Conservation (phyloP, 768 basidiomycete species). For the Leucogyrophana mollusca region DNA sequence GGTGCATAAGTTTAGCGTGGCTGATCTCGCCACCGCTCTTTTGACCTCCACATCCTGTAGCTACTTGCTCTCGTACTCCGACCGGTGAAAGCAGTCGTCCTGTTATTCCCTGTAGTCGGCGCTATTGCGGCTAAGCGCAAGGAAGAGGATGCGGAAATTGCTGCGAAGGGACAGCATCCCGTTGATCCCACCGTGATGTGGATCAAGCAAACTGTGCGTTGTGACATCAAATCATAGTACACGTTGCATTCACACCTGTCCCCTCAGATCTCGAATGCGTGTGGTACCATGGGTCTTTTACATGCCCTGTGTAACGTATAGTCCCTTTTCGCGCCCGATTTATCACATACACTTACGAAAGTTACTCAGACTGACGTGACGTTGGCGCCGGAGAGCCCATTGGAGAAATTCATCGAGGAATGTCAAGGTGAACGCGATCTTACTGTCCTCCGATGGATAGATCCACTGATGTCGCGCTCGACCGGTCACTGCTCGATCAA, state of each 20-base stretch:
- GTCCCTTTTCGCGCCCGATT: slow-evolving; percentile 3
- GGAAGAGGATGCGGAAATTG: slow-evolving; percentile 59
- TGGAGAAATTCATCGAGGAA: slow-evolving; percentile 64
- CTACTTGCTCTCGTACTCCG: slow-evolving; percentile 66
- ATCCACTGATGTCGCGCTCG: neutral
- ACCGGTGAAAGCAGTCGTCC: slow-evolving; percentile 80
- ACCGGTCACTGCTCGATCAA: no score
- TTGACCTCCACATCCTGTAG: slow-evolving; percentile 30
- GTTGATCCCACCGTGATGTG: slow-evolving; percentile 72
- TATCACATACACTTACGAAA: slow-evolving; percentile 4
- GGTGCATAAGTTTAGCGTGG: slow-evolving; percentile 31
- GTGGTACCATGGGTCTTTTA: slow-evolving; percentile 84
- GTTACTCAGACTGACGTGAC: slow-evolving; percentile 51
- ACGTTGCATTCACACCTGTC: neutral
- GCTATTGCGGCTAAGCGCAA: slow-evolving; percentile 47
- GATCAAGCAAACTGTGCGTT: slow-evolving; percentile 85
- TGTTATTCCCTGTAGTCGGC: slow-evolving; percentile 77
- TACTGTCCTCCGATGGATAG: no score
- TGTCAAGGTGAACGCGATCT: slow-evolving; percentile 47
- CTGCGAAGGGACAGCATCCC: slow-evolving; percentile 39
- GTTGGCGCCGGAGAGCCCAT: slow-evolving; percentile 53
- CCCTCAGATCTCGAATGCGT: slow-evolving; percentile 73
- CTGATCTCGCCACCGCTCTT: neutral
- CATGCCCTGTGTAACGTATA: slow-evolving; percentile 82
- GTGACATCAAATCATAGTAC: neutral